These are phyloP conservation scores for Xerophyta viscosa DNA, from an alignment of 106 monocot genomes.

Conservation along the genomic window DNA sequence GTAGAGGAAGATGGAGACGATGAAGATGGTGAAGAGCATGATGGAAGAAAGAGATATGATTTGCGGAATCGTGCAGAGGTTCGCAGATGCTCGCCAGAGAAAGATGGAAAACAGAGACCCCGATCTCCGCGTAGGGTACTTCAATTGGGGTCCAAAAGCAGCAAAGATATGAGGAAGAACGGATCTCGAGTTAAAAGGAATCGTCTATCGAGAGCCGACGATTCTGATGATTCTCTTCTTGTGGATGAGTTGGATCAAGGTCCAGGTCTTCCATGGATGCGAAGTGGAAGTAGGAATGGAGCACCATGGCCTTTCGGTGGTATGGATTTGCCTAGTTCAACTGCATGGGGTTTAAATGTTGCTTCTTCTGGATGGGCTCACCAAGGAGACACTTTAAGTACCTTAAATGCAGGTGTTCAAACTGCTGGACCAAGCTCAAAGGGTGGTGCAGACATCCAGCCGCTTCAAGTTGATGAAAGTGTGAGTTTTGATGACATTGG, in stretches of 20 bases:
- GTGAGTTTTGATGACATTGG: conserved; percentile 97
- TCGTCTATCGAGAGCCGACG: conserved; percentile 57
- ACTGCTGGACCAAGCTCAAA: conserved; percentile 99
- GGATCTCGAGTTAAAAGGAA: conserved; percentile 71
- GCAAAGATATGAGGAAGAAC: conserved; percentile 62
- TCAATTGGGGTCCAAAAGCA: conserved; percentile 68
- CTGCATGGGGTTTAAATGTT: conserved; percentile 77
- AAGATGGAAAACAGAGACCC: conserved; percentile 78
- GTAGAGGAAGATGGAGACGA: conserved; percentile 74
- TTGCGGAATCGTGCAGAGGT: conserved; percentile 80
- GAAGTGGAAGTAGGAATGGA: conserved; percentile 64
- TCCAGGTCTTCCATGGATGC: conserved; percentile 69
- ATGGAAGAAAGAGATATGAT: conserved; percentile 88
- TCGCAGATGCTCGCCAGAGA: conserved; percentile 65
- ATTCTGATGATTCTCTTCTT: conserved; percentile 99
- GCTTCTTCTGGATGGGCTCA: conserved; percentile 94
- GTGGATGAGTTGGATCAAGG: conserved; percentile 94
- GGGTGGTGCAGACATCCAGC: conserved; percentile 97
- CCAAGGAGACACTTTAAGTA: conserved; percentile 57
- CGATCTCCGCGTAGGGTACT: conserved; percentile 72
- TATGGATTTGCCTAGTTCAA: conserved; percentile 73
- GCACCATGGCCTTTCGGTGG: conserved; percentile 77
- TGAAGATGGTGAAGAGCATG: conserved; percentile 77
- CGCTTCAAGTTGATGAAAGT: conserved; percentile 86
- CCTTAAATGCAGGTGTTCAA: conserved; percentile 59